phyloP scores from a whole-genome alignment of 2,329 filamentous ascomycete species.

The Zalaria sp. region DNA sequence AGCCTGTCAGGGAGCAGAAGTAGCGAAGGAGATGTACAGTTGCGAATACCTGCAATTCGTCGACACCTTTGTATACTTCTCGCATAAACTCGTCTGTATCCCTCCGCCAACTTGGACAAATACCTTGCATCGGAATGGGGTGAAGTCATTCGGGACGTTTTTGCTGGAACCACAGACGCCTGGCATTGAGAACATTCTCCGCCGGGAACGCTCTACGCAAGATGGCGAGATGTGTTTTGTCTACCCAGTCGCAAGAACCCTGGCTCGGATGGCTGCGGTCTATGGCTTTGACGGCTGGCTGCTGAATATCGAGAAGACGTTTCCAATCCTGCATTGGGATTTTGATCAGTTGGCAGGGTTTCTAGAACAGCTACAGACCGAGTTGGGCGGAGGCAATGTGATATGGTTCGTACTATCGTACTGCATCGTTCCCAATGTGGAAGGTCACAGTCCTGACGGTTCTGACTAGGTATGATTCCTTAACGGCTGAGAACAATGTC shows the following conservation, averaged over 20 bases:
- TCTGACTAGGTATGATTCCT: conserved; percentile 28
- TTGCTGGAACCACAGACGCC: conserved; percentile 27
- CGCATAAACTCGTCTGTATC: conserved; percentile 30
- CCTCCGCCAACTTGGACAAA: conserved; percentile 33
- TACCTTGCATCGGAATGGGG: conserved; percentile 31
- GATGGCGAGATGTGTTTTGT: neutral
- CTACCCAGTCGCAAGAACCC: conserved; percentile 22
- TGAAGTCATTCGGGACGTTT: conserved; percentile 28
- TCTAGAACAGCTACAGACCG: conserved; percentile 20
- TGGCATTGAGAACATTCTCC: conserved; percentile 17
- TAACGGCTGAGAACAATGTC: conserved; percentile 27
- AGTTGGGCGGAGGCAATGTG: conserved; percentile 17
- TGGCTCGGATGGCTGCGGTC: conserved; percentile 24
- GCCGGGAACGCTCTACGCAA: conserved; percentile 3
- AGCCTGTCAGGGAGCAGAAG: conserved; percentile 15
- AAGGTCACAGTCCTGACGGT: no score
- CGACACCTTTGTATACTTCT: conserved; percentile 33
- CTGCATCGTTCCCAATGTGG: no score
- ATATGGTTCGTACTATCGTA: conserved; percentile 23
- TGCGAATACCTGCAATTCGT: conserved; percentile 31
- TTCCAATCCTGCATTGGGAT: conserved; percentile 20
- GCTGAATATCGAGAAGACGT: conserved; percentile 31
- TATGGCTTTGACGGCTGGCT: conserved; percentile 35
- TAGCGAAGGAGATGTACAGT: conserved; percentile 21
- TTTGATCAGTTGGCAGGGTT: conserved; percentile 19